Evolutionary conservation across 441 rosid genomes (phyloP), one percentile per base, ranked within the genome.

Genomic region (Macaranga tanarius): DNA sequence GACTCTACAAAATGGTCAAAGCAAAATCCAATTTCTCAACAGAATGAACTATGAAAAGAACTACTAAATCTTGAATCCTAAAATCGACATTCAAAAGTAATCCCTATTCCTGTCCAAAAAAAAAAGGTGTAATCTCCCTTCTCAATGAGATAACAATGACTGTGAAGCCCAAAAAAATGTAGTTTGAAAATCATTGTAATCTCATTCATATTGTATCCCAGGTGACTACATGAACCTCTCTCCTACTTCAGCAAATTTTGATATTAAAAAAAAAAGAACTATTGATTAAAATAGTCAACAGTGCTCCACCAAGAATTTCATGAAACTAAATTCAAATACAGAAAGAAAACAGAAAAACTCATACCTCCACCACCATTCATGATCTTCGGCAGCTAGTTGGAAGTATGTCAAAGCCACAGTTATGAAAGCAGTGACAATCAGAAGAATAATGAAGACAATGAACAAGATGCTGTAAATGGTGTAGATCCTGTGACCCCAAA

Each of bases 311-410:
- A 38, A 40, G 20, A 57, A 69, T 20, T 34, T 2, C 0, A 13
- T 7, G 34, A 69, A 57, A 56, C 7, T 15, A 12, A 23, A 22
- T 22, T 55, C 10, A 4, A 23, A 26, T 4, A 76, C 15, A 4
- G n/a, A 42, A 56, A 56, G 3, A 26, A 11, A 17, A 31, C 28
- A 58, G 26, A 17, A 31, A 44, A 45, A 25, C 51, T 20, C 0
- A 17, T 85, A 91, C 97, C 97, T 91, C 97, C 97, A 91, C 97
- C 97, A 91, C 93, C 97, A 88, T 79, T 90, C 86, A 65, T 91
- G 97, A 76, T 91, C 97, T 81, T 91, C 97, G 20, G 95, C 95
- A 28, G 95, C 97, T 10, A 91, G 95, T 80, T 89, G 95, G 82
- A 90, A 90, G 80, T 91, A 79, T 8, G 97, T 88, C 84, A 91